Evolutionary conservation across 163 green algal genomes (phyloP).

Genomic region (Botryococcus braunii): DNA sequence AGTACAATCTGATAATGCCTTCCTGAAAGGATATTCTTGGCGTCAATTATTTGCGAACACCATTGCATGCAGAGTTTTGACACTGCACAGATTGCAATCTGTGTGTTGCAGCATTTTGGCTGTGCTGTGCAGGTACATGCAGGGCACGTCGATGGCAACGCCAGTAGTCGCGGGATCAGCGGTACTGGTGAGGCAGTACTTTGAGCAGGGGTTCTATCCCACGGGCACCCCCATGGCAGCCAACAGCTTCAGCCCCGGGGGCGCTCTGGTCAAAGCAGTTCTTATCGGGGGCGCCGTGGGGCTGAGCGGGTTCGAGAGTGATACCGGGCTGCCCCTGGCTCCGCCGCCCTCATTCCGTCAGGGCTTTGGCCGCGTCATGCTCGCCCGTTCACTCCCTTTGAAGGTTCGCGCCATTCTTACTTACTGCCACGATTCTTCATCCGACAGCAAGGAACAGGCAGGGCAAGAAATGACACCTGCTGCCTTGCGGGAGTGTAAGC

Average conservation of each 20-base stretch:
- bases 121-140: constrained; percentile 2
- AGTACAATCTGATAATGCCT: no score
- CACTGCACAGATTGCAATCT: no score
- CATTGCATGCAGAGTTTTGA: no score
- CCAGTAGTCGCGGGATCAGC: constrained; percentile 70
- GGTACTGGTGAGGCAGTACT: constrained; percentile 83
- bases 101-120: constrained; percentile 2
- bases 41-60: no score
- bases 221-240: constrained; percentile 25
- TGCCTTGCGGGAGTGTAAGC: no score
- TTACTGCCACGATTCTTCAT: no score
- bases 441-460: no score
- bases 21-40: no score
- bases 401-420: constrained; percentile 4
- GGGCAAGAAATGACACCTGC: no score
- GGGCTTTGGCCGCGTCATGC: constrained; percentile 60
- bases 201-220: constrained; percentile 77
- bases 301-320: constrained; percentile 53
- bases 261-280: constrained; percentile 76
- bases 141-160: constrained; percentile 85
- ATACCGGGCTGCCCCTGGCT: constrained; percentile 57
- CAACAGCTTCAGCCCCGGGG: constrained; percentile 41
- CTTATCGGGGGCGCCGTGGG: constrained; percentile 71
- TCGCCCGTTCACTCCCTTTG: constrained; percentile 34
- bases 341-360: constrained; percentile 52